phyloP scores from a whole-genome alignment of 192 early-diverging fungal species.

The Coemansia sp. region DNA sequence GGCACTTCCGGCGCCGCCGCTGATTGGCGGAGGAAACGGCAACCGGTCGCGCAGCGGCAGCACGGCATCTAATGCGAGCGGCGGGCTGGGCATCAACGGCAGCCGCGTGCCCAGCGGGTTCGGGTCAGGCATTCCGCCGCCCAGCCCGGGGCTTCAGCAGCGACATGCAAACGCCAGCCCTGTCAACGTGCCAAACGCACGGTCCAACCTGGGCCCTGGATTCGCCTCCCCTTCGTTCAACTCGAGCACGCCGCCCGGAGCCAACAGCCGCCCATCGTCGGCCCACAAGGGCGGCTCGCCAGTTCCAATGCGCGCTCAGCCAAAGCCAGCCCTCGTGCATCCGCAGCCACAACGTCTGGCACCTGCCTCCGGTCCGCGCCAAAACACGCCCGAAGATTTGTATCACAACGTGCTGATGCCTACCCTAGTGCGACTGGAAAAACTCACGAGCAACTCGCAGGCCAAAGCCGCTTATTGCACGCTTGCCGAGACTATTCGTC shows the following conservation, averaged over 20 bases:
- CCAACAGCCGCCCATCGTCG: constrained; percentile 50
- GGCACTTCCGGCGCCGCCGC: constrained; percentile 50
- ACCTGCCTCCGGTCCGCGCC: constrained; percentile 12
- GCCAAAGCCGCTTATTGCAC: constrained; percentile 51
- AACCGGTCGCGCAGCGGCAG: constrained; percentile 54
- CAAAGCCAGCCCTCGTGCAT: constrained; percentile 20
- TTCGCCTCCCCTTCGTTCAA: not conserved
- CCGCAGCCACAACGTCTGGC: constrained; percentile 38
- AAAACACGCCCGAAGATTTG: constrained; percentile 42
- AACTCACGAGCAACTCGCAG: constrained; percentile 49
- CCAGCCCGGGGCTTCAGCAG: constrained; percentile 46
- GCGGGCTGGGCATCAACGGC: constrained; percentile 23
- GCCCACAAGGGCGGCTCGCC: constrained; percentile 40
- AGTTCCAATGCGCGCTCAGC: constrained; percentile 10
- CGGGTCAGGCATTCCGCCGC: constrained; percentile 45
- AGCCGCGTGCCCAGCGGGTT: constrained; percentile 33
- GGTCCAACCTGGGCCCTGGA: constrained; percentile 32
- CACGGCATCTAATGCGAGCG: constrained; percentile 48
- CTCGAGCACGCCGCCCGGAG: constrained; percentile 42
- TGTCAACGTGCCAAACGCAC: constrained; percentile 15
- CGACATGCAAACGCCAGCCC: constrained; percentile 49
- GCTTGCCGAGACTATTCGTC: constrained; percentile 55
- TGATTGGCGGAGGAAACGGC: constrained; percentile 39
- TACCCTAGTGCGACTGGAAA: constrained; percentile 49
- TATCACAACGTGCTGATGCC: constrained; percentile 57